Evolutionary conservation across 2,329 filamentous ascomycete species (phyloP).

Genomic region (Basipetospora chlamydospora): DNA sequence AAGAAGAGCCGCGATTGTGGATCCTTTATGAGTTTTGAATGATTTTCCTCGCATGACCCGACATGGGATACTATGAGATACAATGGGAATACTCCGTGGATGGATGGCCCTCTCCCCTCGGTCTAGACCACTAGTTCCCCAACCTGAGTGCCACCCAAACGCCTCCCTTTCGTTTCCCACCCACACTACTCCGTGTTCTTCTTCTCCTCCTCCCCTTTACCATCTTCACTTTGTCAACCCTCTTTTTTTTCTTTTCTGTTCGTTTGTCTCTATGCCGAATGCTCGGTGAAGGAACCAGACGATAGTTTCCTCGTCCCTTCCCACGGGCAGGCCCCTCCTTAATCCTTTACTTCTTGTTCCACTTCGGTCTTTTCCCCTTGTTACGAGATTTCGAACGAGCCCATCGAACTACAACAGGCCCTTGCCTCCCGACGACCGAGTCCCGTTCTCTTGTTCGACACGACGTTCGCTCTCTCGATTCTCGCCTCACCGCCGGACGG

Average conservation of each 20-base stretch:
- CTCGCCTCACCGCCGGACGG: constrained; percentile 2
- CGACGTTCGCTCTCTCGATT: constrained; percentile 2
- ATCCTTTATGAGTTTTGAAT: neutral
- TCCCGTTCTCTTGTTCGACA: constrained; percentile 4
- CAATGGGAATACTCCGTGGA: too few relatives aligned
- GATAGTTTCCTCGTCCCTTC: constrained; percentile 2
- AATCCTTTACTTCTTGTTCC: neutral
- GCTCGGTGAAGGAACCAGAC: constrained; percentile 1
- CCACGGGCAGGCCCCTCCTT: constrained; percentile 1
- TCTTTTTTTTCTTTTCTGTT: constrained; percentile 6
- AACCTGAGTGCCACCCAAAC: neutral
- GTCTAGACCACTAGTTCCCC: constrained; percentile 1
- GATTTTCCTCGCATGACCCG: constrained; percentile 5
- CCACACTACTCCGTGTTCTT: neutral
- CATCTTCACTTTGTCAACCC: constrained; percentile 1
- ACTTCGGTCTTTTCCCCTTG: neutral
- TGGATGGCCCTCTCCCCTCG: neutral
- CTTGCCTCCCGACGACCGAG: neutral
- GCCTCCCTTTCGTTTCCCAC: neutral
- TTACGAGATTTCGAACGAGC: neutral
- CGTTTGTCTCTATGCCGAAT: constrained; percentile 1
- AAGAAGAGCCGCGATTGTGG: too few relatives aligned
- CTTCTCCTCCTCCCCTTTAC: neutral
- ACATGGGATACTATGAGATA: neutral
- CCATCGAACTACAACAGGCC: too few relatives aligned